phyloP scores from a whole-genome alignment of 176 grass and related monocot genomes.

The Triticum timopheevii region DNA sequence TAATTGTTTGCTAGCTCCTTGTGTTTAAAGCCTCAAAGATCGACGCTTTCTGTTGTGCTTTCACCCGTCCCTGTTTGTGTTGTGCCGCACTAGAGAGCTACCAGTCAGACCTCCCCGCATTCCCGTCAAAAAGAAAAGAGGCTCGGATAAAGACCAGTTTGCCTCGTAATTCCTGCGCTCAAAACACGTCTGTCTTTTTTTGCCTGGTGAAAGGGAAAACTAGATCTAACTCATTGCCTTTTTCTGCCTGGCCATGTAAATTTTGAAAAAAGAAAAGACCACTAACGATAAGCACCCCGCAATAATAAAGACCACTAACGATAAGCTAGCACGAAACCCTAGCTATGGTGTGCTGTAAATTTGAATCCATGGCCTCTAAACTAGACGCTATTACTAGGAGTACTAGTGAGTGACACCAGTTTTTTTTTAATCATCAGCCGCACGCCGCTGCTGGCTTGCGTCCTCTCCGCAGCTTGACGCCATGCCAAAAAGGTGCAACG shows the following conservation, averaged over 20 bases:
- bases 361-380: background rate
- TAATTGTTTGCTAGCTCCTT: conserved; percentile 3
- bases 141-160: background rate
- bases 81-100: background rate
- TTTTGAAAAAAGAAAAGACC: too few species aligned
- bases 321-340: too few species aligned
- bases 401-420: background rate
- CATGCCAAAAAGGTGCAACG: background rate
- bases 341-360: background rate
- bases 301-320: too few species aligned
- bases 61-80: background rate
- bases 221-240: background rate
- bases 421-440: background rate
- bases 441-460: background rate
- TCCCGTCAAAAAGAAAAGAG: background rate
- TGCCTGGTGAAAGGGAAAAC: background rate
- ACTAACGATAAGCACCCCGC: too few species aligned
- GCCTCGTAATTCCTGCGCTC: background rate
- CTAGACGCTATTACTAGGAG: background rate
- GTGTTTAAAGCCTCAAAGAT: background rate
- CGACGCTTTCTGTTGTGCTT: conserved; percentile 20
- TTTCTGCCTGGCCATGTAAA: too few species aligned
- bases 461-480: background rate
- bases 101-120: background rate
- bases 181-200: background rate